Conservation (phyloP, 768 basidiomycete species). For the Astraeus odoratus region DNA sequence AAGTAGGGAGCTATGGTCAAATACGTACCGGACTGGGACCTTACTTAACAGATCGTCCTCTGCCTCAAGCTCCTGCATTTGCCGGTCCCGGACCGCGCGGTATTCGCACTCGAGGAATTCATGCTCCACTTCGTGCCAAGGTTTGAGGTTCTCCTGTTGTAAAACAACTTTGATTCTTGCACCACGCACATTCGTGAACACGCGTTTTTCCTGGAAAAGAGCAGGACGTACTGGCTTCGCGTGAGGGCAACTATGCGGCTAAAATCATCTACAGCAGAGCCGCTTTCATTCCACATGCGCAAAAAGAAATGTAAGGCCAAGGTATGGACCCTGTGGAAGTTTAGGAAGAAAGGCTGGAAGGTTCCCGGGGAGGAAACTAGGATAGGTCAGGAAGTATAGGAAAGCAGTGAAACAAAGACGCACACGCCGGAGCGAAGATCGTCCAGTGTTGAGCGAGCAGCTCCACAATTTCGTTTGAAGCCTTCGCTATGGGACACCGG, state of each 20-base stretch:
- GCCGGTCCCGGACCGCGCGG: slow-evolving; percentile 76
- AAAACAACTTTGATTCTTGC: slow-evolving; percentile 71
- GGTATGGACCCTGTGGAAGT: slow-evolving; percentile 73
- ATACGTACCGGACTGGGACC: slow-evolving; percentile 70
- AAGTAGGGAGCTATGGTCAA: background rate
- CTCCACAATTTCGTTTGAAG: slow-evolving; percentile 82
- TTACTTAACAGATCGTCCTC: slow-evolving; percentile 87
- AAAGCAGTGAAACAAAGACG: slow-evolving; percentile 21
- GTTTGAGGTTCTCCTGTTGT: slow-evolving; percentile 61
- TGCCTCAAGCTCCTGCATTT: slow-evolving; percentile 84
- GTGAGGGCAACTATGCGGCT: slow-evolving; percentile 70
- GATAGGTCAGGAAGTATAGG: slow-evolving; percentile 6
- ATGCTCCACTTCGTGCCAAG: slow-evolving; percentile 79
- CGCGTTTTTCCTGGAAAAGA: background rate
- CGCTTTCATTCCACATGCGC: slow-evolving; percentile 90
- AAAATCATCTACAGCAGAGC: slow-evolving; percentile 71
- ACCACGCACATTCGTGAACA: slow-evolving; percentile 4
- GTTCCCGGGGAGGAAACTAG: slow-evolving; percentile 69
- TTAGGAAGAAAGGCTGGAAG: slow-evolving; percentile 84
- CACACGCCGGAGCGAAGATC: slow-evolving; percentile 81
- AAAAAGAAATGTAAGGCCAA: slow-evolving; percentile 82
- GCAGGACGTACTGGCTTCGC: slow-evolving; percentile 68
- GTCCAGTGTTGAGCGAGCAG: slow-evolving; percentile 80
- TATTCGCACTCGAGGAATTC: slow-evolving; percentile 81
- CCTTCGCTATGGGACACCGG: slow-evolving; percentile 76